Percentiles rank a stretch among this genome's conserved stretches.
Evolutionary conservation across 1,139 yeast species (phyloP).

Genomic region (Candida frijolesensis): DNA sequence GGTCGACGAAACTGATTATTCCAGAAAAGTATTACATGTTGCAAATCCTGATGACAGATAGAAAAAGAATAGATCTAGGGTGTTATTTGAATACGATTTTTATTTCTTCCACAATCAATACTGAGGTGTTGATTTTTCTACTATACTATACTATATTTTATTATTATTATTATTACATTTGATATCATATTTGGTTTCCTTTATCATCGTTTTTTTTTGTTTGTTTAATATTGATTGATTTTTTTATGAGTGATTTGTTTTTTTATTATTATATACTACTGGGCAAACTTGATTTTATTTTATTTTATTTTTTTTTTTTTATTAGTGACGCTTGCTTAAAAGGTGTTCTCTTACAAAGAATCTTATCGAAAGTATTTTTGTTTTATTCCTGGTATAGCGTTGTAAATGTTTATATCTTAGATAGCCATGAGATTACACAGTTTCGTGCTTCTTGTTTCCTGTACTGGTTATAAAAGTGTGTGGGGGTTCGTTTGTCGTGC

Average conservation of each 20-base stretch:
- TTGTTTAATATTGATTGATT: background rate
- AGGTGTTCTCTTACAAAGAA: background rate
- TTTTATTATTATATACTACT: too few relatives aligned
- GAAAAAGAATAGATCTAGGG: slow-evolving; percentile 1
- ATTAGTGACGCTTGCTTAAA: background rate
- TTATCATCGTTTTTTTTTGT: background rate
- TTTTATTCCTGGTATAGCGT: background rate
- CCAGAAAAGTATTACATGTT: slow-evolving; percentile 70
- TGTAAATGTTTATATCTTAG: too few relatives aligned
- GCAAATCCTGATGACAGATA: slow-evolving; percentile 62
- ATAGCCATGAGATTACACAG: too few relatives aligned
- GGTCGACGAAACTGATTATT: slow-evolving; percentile 79
- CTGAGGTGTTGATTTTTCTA: background rate
- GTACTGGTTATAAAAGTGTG: background rate
- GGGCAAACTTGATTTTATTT: background rate
- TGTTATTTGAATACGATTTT: background rate
- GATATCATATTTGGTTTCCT: background rate
- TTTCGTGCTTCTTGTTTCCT: background rate
- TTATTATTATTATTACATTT: background rate
- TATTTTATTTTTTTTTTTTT: background rate
- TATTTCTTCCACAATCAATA: background rate
- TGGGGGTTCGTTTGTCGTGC: background rate
- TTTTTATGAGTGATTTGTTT: too few relatives aligned
- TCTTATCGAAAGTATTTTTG: background rate
- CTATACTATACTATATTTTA: background rate